Evolutionary conservation across 2,329 filamentous ascomycete species (phyloP).

Genomic region (Penicillium sp.): DNA sequence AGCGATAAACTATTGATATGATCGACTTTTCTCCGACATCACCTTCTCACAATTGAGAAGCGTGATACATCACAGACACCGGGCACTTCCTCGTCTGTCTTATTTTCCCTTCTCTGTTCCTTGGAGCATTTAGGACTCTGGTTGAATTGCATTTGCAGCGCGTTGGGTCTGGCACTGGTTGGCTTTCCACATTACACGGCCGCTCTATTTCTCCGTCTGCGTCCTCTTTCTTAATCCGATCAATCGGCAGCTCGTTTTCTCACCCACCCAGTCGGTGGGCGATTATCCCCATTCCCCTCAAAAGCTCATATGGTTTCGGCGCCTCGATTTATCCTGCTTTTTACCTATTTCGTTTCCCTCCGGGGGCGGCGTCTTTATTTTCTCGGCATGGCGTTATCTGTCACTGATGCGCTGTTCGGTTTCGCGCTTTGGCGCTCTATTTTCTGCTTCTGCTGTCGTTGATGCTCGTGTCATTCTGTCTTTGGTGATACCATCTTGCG

Average conservation of each 20-base stretch:
- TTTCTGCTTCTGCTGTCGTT: conserved; percentile 17
- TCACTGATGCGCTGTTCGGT: background rate
- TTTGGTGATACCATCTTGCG: conserved; percentile 44
- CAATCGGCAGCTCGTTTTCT: conserved; percentile 10
- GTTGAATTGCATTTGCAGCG: conserved; percentile 40
- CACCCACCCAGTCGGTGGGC: background rate
- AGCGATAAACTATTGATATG: background rate
- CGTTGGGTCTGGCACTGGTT: conserved; percentile 36
- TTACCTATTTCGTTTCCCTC: conserved; percentile 18
- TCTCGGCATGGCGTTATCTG: conserved; percentile 5
- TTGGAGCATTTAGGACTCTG: conserved; percentile 24
- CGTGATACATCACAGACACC: conserved; percentile 17
- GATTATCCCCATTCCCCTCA: background rate
- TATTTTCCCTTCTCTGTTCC: conserved; percentile 11
- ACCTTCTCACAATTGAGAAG: background rate
- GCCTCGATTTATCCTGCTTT: conserved; percentile 18
- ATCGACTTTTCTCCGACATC: background rate
- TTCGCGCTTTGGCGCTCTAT: background rate
- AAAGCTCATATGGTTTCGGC: conserved; percentile 26
- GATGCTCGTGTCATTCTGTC: conserved; percentile 33
- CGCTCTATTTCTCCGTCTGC: conserved; percentile 19
- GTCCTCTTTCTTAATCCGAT: conserved; percentile 18
- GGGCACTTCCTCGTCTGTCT: background rate
- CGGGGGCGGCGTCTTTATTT: conserved; percentile 30
- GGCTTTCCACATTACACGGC: conserved; percentile 30